A percentile compares a stretch with the other conserved stretches of the same genome.
Evolutionary conservation across 805 yeast species (phyloP).

Genomic region (Candida mattraensis): DNA sequence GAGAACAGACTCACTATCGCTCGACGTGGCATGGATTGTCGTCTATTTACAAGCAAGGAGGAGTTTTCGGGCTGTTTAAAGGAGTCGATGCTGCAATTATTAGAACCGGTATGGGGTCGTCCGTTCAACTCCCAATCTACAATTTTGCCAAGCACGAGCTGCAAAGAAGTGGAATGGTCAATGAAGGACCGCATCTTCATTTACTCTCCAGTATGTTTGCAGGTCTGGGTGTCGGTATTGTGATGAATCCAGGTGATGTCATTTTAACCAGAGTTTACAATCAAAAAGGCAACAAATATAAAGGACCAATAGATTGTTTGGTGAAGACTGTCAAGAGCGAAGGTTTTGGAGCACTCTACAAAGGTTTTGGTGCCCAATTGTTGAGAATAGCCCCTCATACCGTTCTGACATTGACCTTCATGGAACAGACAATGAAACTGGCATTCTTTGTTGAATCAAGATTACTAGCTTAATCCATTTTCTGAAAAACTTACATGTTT

Average conservation of each 20-base stretch:
- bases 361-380: conserved; percentile 93
- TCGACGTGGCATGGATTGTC: conserved; percentile 67
- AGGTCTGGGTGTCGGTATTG: conserved; percentile 90
- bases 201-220: conserved; percentile 71
- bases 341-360: conserved; percentile 86
- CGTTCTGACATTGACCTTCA: conserved; percentile 81
- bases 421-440: conserved; percentile 90
- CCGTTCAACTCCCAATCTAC: conserved; percentile 92
- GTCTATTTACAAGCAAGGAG: conserved; percentile 64
- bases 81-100: conserved; percentile 95
- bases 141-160: conserved; percentile 69
- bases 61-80: conserved; percentile 74
- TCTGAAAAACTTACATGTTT: too few species aligned
- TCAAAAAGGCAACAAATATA: conserved; percentile 84
- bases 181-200: conserved; percentile 70
- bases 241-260: conserved; percentile 98
- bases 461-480: conserved; percentile 14
- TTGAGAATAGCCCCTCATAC: conserved; percentile 96
- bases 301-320: conserved; percentile 87
- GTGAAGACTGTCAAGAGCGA: conserved; percentile 77
- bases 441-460: conserved; percentile 42
- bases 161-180: conserved; percentile 48
- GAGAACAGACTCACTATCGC: conserved; percentile 88
- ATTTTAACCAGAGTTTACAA: conserved; percentile 92
- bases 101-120: conserved; percentile 94